A percentile compares a stretch with the other conserved stretches of the same genome.
phyloP scores from a whole-genome alignment of 2,329 filamentous ascomycete genomes.

The Cryphonectria nitschkei region DNA sequence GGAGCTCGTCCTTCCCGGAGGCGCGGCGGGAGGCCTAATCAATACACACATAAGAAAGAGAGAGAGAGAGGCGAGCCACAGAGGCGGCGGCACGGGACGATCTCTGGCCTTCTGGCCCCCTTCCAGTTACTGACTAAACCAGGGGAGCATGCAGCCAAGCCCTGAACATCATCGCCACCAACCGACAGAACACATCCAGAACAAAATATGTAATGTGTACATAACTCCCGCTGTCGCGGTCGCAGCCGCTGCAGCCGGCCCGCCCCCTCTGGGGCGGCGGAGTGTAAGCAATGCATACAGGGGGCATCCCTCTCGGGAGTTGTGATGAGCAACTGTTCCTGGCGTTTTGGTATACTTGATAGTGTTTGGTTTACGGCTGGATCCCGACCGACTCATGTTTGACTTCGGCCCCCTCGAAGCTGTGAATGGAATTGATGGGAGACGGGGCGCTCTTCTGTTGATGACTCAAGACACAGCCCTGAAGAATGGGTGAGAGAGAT shows the following conservation, averaged over 20 bases:
- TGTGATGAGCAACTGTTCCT: neutral
- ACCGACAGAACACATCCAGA: conserved; percentile 15
- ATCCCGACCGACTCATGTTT: conserved; percentile 20
- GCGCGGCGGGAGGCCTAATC: conserved; percentile 3
- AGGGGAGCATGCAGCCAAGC: conserved; percentile 19
- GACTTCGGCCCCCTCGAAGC: conserved; percentile 9
- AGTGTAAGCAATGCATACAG: conserved; percentile 5
- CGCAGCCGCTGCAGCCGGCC: neutral
- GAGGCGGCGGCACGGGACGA: conserved; percentile 18
- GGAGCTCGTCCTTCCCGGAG: conserved; percentile 23
- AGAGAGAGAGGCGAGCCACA: conserved; percentile 6
- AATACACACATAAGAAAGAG: neutral
- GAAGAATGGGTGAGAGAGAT: neutral
- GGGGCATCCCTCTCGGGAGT: conserved; percentile 15
- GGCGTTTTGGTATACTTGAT: neutral
- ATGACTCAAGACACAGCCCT: neutral
- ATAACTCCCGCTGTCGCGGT: neutral
- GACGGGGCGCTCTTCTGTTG: neutral
- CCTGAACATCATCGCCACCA: conserved; percentile 10
- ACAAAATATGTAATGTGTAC: neutral
- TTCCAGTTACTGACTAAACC: neutral
- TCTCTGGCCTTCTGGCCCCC: conserved; percentile 6
- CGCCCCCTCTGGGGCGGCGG: no score
- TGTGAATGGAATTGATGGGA: neutral
- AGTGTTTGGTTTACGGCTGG: neutral